Conservation (phyloP, 2,329 filamentous ascomycete genomes). For the Colletotrichum kahawae region DNA sequence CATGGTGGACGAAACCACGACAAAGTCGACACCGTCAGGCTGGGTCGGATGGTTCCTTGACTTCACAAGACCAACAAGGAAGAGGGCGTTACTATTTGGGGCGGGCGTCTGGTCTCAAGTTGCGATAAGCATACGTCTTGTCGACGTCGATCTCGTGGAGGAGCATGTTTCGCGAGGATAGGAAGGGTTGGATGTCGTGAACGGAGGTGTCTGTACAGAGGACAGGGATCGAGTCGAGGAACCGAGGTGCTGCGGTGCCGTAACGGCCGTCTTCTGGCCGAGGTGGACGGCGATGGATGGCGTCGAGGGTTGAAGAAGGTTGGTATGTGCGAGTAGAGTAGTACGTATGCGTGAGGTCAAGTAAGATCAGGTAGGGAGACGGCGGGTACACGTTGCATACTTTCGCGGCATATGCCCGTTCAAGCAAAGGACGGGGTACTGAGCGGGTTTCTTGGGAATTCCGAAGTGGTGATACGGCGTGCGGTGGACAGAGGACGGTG, state of each 20-base stretch:
- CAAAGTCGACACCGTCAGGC: slow-evolving; percentile 8
- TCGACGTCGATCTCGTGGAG: slow-evolving; percentile 10
- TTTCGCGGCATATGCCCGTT: slow-evolving; percentile 11
- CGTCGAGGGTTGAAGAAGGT: neutral
- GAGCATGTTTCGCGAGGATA: neutral
- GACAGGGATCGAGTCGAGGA: neutral
- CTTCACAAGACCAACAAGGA: neutral
- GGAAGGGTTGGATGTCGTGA: neutral
- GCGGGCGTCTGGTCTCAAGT: slow-evolving; percentile 14
- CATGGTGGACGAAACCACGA: neutral
- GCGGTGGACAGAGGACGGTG: neutral
- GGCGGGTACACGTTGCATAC: slow-evolving; percentile 4
- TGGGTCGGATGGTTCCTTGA: slow-evolving; percentile 1
- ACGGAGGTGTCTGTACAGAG: neutral
- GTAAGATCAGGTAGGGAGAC: neutral
- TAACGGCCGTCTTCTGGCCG: neutral
- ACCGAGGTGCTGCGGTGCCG: neutral
- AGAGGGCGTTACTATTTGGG: slow-evolving; percentile 18
- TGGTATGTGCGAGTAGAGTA: neutral
- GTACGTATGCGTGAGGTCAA: neutral
- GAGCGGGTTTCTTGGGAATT: neutral
- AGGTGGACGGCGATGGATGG: neutral
- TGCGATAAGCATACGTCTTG: slow-evolving; percentile 17
- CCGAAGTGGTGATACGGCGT: neutral
- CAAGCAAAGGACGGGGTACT: neutral